Percentiles rank a stretch among this genome's conserved stretches.
phyloP scores from a whole-genome alignment of 306 rosid genomes.

The Calophaca sinica region DNA sequence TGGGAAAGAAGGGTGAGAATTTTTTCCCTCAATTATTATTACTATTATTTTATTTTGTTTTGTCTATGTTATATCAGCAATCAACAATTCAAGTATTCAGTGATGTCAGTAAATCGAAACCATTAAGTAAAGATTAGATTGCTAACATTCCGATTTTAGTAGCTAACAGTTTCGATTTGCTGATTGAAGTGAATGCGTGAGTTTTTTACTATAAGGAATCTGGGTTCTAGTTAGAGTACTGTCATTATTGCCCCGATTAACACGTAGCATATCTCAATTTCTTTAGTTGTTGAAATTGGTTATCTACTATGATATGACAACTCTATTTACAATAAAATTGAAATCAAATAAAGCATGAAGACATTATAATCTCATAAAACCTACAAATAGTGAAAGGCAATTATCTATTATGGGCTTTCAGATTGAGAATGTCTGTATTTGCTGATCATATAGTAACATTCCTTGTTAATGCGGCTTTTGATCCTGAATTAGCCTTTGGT shows the following conservation, averaged over 20 bases:
- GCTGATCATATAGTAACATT: background rate
- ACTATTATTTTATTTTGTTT: slow-evolving; percentile 14
- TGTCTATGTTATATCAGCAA: background rate
- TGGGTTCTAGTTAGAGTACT: background rate
- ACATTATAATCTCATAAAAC: background rate
- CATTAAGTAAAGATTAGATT: too few species aligned
- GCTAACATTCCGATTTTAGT: background rate
- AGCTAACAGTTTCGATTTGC: background rate
- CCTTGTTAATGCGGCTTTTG: slow-evolving; percentile 13
- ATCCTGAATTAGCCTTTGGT: slow-evolving; percentile 23
- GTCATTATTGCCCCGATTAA: background rate
- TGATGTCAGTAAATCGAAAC: background rate
- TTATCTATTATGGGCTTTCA: background rate
- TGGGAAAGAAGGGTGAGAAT: slow-evolving; percentile 83
- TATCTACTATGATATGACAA: background rate
- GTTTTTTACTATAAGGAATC: too few species aligned
- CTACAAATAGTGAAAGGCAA: background rate
- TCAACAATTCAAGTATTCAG: background rate
- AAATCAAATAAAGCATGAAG: background rate
- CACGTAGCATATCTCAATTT: slow-evolving; percentile 1
- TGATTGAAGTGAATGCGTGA: background rate
- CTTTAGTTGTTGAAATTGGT: slow-evolving; percentile 18
- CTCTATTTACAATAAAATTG: background rate
- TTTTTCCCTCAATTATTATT: slow-evolving; percentile 10
- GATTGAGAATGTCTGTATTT: background rate